A percentile compares a stretch with the other conserved stretches of the same genome.
Evolutionary conservation across 2,329 filamentous ascomycete genomes (phyloP).

Genomic region (Zymoseptoria tritici): DNA sequence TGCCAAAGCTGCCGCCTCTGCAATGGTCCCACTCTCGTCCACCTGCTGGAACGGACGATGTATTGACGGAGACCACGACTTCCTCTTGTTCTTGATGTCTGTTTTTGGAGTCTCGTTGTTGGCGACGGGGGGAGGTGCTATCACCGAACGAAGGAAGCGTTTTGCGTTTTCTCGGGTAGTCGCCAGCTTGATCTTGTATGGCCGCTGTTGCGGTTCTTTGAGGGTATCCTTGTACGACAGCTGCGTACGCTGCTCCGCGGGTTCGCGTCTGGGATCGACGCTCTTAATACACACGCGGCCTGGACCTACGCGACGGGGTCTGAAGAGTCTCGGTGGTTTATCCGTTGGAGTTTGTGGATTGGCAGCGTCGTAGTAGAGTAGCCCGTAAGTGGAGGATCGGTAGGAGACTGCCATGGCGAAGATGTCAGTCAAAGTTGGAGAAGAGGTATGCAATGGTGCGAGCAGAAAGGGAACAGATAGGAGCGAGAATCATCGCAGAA

Average conservation of each 20-base stretch:
- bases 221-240: slow-evolving; percentile 30
- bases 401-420: slow-evolving; percentile 16
- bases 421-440: slow-evolving; percentile 8
- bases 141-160: slow-evolving; percentile 43
- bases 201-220: slow-evolving; percentile 19
- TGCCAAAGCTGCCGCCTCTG: slow-evolving; percentile 4
- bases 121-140: slow-evolving; percentile 19
- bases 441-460: slow-evolving; percentile 1
- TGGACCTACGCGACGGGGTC: slow-evolving; percentile 46
- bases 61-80: slow-evolving; percentile 24
- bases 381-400: slow-evolving; percentile 18
- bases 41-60: slow-evolving; percentile 18
- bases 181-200: slow-evolving; percentile 42
- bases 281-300: slow-evolving; percentile 52
- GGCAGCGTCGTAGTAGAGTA: slow-evolving; percentile 19
- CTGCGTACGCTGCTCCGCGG: neutral
- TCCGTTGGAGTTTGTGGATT: slow-evolving; percentile 14
- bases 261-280: slow-evolving; percentile 33
- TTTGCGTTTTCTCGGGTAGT: slow-evolving; percentile 43
- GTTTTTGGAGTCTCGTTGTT: slow-evolving; percentile 3
- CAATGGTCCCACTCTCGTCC: slow-evolving; percentile 11
- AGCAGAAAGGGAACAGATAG: slow-evolving; percentile 4
- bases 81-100: slow-evolving; percentile 19
- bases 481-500: slow-evolving; percentile 1
- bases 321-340: slow-evolving; percentile 34